Evolutionary conservation across 257 asterid genomes (phyloP).

Genomic region (Gynochthodes officinalis): DNA sequence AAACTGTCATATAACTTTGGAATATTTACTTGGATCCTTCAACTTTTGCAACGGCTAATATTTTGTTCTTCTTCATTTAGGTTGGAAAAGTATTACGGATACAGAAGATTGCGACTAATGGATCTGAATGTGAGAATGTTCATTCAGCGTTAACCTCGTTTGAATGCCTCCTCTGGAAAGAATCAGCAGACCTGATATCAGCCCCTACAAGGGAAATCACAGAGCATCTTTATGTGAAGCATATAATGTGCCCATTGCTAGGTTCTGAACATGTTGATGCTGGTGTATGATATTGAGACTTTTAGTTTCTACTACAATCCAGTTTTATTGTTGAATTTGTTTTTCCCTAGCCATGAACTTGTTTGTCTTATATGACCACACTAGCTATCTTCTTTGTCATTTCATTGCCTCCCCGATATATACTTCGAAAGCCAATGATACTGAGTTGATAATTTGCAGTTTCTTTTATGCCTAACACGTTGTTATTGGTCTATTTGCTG

Average conservation of each 20-base stretch:
- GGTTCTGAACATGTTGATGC: conserved; percentile 88
- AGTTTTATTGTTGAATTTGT: not conserved
- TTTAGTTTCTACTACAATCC: conserved; percentile 10
- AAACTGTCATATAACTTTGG: not conserved
- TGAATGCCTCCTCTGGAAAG: conserved; percentile 69
- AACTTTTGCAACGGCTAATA: not conserved
- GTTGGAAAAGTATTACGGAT: conserved; percentile 81
- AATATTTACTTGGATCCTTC: not conserved
- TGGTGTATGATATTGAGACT: conserved; percentile 55
- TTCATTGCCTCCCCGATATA: not conserved
- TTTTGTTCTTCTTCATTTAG: conserved; percentile 30
- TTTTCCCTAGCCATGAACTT: not conserved
- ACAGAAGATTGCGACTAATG: conserved; percentile 59
- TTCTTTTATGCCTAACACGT: not conserved
- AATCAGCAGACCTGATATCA: conserved; percentile 51
- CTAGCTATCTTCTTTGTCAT: not conserved
- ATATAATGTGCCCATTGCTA: conserved; percentile 70
- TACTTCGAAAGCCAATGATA: not conserved
- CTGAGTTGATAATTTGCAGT: not conserved
- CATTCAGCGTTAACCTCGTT: conserved; percentile 46
- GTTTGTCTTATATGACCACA: conserved; percentile 2
- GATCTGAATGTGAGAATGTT: conserved; percentile 47
- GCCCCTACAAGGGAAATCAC: conserved; percentile 75
- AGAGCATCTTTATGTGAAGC: conserved; percentile 63
- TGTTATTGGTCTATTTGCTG: not conserved